Percentiles rank a stretch among this genome's conserved stretches.
Conservation (phyloP, 2,329 filamentous ascomycete species). For the Colletotrichum sidae region DNA sequence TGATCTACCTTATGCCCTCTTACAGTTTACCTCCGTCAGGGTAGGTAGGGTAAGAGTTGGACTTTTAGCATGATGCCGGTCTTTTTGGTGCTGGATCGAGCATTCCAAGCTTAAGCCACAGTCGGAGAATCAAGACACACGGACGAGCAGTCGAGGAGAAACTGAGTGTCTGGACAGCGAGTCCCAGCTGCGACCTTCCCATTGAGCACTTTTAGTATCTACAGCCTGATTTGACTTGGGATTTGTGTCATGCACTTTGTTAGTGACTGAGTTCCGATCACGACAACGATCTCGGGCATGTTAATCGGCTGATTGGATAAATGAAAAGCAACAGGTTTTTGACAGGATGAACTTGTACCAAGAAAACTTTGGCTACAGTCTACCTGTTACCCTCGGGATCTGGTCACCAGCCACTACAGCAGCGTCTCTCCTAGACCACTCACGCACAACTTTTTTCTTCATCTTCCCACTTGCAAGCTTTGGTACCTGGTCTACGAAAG, state of each 20-base stretch:
- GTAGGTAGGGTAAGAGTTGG: not conserved
- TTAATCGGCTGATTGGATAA: too few species aligned
- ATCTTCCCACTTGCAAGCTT: slow-evolving; percentile 70
- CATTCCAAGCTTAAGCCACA: too few species aligned
- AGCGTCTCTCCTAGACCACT: slow-evolving; percentile 67
- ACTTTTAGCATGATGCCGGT: too few species aligned
- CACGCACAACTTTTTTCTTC: slow-evolving; percentile 64
- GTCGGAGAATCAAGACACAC: too few species aligned
- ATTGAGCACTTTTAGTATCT: too few species aligned
- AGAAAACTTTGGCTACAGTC: not conserved
- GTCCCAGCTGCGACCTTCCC: too few species aligned
- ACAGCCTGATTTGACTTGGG: too few species aligned
- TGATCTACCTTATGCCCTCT: too few species aligned
- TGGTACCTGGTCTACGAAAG: slow-evolving; percentile 67
- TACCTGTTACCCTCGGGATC: slow-evolving; percentile 29
- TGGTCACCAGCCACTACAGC: slow-evolving; percentile 41
- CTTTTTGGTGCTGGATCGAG: too few species aligned
- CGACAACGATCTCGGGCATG: not conserved
- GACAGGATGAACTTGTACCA: not conserved
- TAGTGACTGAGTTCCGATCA: not conserved
- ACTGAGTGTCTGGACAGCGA: too few species aligned
- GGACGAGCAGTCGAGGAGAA: too few species aligned
- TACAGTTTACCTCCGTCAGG: not conserved
- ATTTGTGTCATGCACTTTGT: not conserved
- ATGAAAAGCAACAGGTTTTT: too few species aligned